Conservation (phyloP, 441 rosid species). For the Geranium incanum region DNA sequence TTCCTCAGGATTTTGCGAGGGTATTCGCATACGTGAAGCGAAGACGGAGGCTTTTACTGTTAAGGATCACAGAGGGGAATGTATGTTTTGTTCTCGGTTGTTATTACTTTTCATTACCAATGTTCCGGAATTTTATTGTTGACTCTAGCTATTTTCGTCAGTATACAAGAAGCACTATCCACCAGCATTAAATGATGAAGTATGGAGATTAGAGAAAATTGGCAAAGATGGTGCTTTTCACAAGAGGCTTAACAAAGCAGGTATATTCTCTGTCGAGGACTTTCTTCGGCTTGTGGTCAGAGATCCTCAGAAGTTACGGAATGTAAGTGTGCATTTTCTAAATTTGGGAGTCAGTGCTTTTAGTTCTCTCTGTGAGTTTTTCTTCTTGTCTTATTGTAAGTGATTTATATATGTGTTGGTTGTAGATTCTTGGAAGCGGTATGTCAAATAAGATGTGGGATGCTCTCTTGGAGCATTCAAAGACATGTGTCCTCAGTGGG, state of each 20-base stretch:
- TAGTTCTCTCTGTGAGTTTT: background rate
- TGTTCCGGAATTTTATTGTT: conserved; percentile 9
- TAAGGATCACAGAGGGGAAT: conserved; percentile 96
- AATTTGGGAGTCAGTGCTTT: conserved; percentile 15
- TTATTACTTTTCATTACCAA: conserved; percentile 8
- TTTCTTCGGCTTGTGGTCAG: conserved; percentile 68
- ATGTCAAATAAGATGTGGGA: conserved; percentile 99
- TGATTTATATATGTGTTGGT: conserved; percentile 3
- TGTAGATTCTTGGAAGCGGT: conserved; percentile 94
- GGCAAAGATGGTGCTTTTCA: conserved; percentile 99
- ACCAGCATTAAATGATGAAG: conserved; percentile 78
- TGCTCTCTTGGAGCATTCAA: conserved; percentile 84
- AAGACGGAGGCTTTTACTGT: conserved; percentile 95
- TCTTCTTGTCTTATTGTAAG: background rate
- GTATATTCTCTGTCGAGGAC: conserved; percentile 64
- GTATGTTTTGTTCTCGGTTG: conserved; percentile 36
- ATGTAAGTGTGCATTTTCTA: conserved; percentile 43
- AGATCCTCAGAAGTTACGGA: conserved; percentile 62
- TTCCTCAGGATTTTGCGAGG: conserved; percentile 62
- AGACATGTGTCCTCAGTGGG: conserved; percentile 76
- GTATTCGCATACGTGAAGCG: conserved; percentile 77
- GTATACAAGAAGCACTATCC: conserved; percentile 99
- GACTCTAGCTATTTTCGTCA: conserved; percentile 24
- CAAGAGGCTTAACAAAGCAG: conserved; percentile 49
- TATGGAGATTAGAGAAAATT: conserved; percentile 98